Conservation (phyloP, 139 green algal genomes). For the Prasinococcaceae sp. region DNA sequence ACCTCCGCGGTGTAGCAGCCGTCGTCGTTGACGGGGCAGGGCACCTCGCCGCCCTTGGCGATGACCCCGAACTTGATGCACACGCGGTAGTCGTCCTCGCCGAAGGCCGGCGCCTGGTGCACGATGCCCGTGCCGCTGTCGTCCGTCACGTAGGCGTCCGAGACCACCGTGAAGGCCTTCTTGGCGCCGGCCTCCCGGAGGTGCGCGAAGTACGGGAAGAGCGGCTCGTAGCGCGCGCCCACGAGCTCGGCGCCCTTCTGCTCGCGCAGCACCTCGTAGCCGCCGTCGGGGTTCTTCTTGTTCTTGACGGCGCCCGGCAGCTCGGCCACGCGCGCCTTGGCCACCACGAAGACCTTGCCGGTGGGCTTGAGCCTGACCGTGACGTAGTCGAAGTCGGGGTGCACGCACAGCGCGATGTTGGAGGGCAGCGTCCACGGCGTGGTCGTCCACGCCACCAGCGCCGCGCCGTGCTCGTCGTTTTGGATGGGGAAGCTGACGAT, state of each 20-base stretch:
- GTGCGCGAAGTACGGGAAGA: conserved; percentile 87
- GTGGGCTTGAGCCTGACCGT: conserved; percentile 54
- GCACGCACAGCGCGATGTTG: conserved; percentile 95
- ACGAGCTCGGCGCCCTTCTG: conserved; percentile 60
- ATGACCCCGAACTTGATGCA: conserved; percentile 45
- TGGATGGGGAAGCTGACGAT: conserved; percentile 36
- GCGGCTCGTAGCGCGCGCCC: conserved; percentile 67
- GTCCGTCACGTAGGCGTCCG: conserved; percentile 84
- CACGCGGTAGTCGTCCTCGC: conserved; percentile 94
- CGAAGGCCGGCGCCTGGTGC: conserved; percentile 90
- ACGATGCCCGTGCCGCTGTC: conserved; percentile 91
- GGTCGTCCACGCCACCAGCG: conserved; percentile 93
- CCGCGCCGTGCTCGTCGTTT: conserved; percentile 42
- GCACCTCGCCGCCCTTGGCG: conserved; percentile 52
- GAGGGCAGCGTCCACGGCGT: conserved; percentile 95
- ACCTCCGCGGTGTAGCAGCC: conserved; percentile 72
- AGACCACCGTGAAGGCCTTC: conserved; percentile 64
- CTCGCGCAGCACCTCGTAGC: conserved; percentile 59
- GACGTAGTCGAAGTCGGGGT: conserved; percentile 80
- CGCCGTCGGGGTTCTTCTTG: conserved; percentile 11
- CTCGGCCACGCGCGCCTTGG: conserved; percentile 52
- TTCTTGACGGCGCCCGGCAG: conserved; percentile 60
- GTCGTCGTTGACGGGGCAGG: conserved; percentile 75
- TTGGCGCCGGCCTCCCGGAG: conserved; percentile 32
- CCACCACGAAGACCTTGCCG: conserved; percentile 62